Evolutionary conservation across 305 asterid genomes (phyloP).

Genomic region (Nicotiana rustica): DNA sequence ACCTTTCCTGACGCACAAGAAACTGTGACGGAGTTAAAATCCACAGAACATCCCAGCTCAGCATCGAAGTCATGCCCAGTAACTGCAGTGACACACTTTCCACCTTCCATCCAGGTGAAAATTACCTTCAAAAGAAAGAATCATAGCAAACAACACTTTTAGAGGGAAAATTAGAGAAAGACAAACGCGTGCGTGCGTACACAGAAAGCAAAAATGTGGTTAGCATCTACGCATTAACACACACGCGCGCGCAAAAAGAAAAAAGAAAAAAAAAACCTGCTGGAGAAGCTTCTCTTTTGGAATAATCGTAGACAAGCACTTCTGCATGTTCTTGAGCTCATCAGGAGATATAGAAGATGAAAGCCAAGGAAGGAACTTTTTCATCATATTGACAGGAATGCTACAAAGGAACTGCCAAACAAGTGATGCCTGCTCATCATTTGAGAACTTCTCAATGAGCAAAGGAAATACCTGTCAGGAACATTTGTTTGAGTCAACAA

Average conservation of each 20-base stretch:
- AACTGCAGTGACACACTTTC: slow-evolving; percentile 29
- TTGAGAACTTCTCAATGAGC: slow-evolving; percentile 55
- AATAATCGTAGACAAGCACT: slow-evolving; percentile 50
- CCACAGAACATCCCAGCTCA: slow-evolving; percentile 33
- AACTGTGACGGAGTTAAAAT: slow-evolving; percentile 35
- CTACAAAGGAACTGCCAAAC: slow-evolving; percentile 64
- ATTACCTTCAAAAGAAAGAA: slow-evolving; percentile 48
- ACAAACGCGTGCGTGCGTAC: neutral
- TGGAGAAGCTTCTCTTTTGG: slow-evolving; percentile 62
- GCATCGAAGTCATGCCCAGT: slow-evolving; percentile 36
- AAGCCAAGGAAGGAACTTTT: slow-evolving; percentile 59
- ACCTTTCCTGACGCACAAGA: slow-evolving; percentile 32
- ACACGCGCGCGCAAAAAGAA: neutral
- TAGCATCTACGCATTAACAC: slow-evolving; percentile 18
- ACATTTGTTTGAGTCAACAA: slow-evolving; percentile 25
- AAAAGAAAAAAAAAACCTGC: slow-evolving; percentile 42
- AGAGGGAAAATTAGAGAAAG: slow-evolving; percentile 1
- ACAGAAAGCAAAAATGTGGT: neutral
- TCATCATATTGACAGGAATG: slow-evolving; percentile 60
- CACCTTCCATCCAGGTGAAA: slow-evolving; percentile 55
- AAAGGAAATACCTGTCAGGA: slow-evolving; percentile 55
- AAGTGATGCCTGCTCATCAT: slow-evolving; percentile 59
- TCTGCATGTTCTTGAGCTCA: slow-evolving; percentile 51
- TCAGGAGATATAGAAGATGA: slow-evolving; percentile 52
- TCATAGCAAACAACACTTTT: slow-evolving; percentile 25